A percentile compares a stretch with the other conserved stretches of the same genome.
Conservation (phyloP, 352 stramenopile genomes). For the Phytophthora agathidicida region DNA sequence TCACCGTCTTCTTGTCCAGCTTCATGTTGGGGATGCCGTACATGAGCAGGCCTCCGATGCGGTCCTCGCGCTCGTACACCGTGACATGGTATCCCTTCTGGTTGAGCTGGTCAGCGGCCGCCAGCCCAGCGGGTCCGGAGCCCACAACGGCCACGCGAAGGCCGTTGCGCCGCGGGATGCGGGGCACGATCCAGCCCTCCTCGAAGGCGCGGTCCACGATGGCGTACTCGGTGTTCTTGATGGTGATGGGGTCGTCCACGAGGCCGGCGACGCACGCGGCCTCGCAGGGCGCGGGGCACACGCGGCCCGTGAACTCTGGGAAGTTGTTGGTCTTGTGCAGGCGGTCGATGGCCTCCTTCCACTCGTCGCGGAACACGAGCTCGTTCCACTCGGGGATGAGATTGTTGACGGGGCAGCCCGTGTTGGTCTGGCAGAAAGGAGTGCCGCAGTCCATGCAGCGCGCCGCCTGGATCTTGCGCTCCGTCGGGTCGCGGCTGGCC, state of each 20-base stretch:
- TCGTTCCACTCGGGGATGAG: slow-evolving; percentile 99
- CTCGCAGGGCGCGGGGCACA: slow-evolving; percentile 97
- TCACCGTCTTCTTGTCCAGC: slow-evolving; percentile 97
- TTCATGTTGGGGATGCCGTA: slow-evolving; percentile 99
- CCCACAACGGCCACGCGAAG: slow-evolving; percentile 97
- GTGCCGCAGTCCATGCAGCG: slow-evolving; percentile 99
- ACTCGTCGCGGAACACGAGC: slow-evolving; percentile 97
- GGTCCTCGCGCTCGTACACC: slow-evolving; percentile 97
- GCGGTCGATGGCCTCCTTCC: slow-evolving; percentile 95
- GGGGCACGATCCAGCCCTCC: slow-evolving; percentile 95
- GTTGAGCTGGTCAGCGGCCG: slow-evolving; percentile 97
- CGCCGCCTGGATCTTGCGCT: slow-evolving; percentile 94
- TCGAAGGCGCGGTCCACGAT: slow-evolving; percentile 97
- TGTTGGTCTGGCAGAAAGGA: slow-evolving; percentile 98
- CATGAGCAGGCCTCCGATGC: slow-evolving; percentile 96
- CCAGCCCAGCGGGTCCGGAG: slow-evolving; percentile 92
- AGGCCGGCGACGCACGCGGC: slow-evolving; percentile 96
- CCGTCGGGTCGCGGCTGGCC: slow-evolving; percentile 80
- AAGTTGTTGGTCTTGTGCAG: slow-evolving; percentile 99
- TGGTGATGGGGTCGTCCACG: slow-evolving; percentile 96
- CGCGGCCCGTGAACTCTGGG: slow-evolving; percentile 97
- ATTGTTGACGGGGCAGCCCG: slow-evolving; percentile 98
- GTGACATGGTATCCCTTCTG: slow-evolving; percentile 98
- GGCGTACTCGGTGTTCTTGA: slow-evolving; percentile 99
- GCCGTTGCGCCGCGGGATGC: slow-evolving; percentile 93